Base-by-base conservation (phyloP, 2,329 filamentous ascomycete species). In the Pseudomassariella vexata region DNA sequence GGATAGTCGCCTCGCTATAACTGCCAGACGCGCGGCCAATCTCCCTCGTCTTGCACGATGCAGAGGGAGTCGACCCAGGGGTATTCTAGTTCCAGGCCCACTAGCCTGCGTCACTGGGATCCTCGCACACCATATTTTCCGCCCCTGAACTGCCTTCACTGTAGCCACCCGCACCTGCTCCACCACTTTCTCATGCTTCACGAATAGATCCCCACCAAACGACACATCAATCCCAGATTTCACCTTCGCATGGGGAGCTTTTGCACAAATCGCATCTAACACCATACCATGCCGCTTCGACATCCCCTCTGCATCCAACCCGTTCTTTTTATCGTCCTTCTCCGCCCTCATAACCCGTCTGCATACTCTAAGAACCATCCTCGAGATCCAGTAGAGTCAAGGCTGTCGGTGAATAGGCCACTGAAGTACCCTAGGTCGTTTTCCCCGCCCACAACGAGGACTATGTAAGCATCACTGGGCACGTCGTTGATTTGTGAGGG, bases 181-280 rank as follows among this genome's bases (percentile, higher is more conserved):
- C 14, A 36, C 41, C 19, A 46, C 47, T 14, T 31, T 38, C 6
- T 36, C 38, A 32, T 55, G 53, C 24, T 50, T 40, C 10, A 36
- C 48, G 2, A 52, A 36, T 22, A 46, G 44, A 9, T 48, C 49
- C 24, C 36, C 35, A 33, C 37, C 41, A 20, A 56, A 53, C 23
- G 45, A 39, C 27, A 53, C 50, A 35, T 53, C 43, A 19, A 36
- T 28, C 3, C 41, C 39, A 5, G 52, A 37, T 24, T 35, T 39
- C 21, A 68, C 41, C 48, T 55, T 17, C 50, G 66, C 37, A 38
- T 50, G 5, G 8, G 67, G 66, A 9, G 65, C 65, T 22, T 63
- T 56, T 44, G 33, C 40, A 30, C 50, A 39, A 21, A 49, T 38
- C 6, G 39, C 43, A 26, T 49, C 39, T 10, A 51, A 39, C 14